Evolutionary conservation across 306 rosid species (phyloP).

Genomic region (Cicer pinnatifidum): DNA sequence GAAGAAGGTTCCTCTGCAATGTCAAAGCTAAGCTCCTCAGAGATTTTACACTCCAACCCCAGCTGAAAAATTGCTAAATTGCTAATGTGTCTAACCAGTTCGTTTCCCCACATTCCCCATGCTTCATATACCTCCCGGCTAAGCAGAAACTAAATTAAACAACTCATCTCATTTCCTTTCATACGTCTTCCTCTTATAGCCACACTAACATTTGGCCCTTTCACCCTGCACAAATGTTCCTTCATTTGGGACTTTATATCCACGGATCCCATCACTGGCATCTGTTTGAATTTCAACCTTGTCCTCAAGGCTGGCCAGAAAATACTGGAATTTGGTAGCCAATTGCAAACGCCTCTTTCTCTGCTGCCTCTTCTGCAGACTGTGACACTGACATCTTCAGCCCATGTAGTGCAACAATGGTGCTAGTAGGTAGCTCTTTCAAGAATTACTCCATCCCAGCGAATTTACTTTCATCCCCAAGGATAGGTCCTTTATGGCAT

Average conservation of each 20-base stretch:
- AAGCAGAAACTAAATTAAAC: not conserved
- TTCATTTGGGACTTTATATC: not conserved
- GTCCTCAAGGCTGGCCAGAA: slow-evolving; percentile 9
- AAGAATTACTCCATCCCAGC: not conserved
- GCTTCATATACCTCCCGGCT: not conserved
- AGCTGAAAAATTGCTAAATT: not conserved
- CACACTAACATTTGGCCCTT: not conserved
- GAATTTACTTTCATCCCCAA: not conserved
- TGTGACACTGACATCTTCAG: not conserved
- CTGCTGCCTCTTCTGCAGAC: not conserved
- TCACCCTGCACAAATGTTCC: slow-evolving; percentile 4
- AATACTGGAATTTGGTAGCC: not conserved
- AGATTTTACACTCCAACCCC: not conserved
- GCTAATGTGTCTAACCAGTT: not conserved
- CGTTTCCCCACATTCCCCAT: not conserved
- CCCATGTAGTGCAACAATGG: not conserved
- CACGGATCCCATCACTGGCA: not conserved
- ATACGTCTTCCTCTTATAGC: not conserved
- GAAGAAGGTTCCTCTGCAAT: slow-evolving; percentile 1
- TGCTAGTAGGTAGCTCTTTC: not conserved
- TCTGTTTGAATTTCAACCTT: slow-evolving; percentile 12
- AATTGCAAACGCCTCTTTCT: not conserved
- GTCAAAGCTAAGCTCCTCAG: not conserved
- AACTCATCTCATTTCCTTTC: not conserved
- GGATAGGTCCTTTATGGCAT: not conserved